phyloP scores from a whole-genome alignment of 202 grass and related monocot genomes.

The Setaria viridis region DNA sequence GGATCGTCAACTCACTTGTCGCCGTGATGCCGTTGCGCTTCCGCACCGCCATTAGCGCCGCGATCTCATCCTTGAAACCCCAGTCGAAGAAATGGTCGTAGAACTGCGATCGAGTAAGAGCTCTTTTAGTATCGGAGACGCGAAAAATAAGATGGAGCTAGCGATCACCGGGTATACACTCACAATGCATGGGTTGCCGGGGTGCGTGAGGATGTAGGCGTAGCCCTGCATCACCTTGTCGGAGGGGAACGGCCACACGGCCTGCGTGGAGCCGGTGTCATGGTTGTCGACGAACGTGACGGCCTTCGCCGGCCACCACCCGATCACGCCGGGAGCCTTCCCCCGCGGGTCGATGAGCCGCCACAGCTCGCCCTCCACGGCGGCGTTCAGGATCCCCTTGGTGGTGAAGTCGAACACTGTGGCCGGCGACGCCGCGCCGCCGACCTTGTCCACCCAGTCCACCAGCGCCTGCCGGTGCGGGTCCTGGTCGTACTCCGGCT shows the following conservation, averaged over 20 bases:
- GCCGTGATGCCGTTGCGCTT: neutral
- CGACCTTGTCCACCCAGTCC: conserved; percentile 42
- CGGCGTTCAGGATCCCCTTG: conserved; percentile 64
- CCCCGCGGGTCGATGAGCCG: conserved; percentile 32
- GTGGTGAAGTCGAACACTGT: conserved; percentile 70
- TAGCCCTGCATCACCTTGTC: conserved; percentile 75
- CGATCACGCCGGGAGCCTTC: conserved; percentile 61
- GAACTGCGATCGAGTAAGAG: neutral
- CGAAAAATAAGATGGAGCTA: too few species aligned
- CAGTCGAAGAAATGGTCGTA: conserved; percentile 31
- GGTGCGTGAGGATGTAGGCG: conserved; percentile 71
- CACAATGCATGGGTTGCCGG: conserved; percentile 63
- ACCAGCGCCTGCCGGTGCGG: conserved; percentile 56
- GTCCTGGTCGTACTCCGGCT: conserved; percentile 44
- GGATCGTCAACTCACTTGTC: neutral
- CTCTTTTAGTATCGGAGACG: neutral
- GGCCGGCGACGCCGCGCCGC: conserved; percentile 8
- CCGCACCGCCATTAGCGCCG: neutral
- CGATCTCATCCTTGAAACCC: neutral
- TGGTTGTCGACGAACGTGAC: conserved; percentile 77
- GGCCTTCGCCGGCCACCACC: conserved; percentile 57
- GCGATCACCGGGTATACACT: neutral
- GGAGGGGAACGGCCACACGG: conserved; percentile 61
- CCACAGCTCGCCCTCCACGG: conserved; percentile 57
- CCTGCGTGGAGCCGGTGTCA: conserved; percentile 66